Base-by-base conservation (phyloP, 768 basidiomycete species). In the Scleroderma citrinum region DNA sequence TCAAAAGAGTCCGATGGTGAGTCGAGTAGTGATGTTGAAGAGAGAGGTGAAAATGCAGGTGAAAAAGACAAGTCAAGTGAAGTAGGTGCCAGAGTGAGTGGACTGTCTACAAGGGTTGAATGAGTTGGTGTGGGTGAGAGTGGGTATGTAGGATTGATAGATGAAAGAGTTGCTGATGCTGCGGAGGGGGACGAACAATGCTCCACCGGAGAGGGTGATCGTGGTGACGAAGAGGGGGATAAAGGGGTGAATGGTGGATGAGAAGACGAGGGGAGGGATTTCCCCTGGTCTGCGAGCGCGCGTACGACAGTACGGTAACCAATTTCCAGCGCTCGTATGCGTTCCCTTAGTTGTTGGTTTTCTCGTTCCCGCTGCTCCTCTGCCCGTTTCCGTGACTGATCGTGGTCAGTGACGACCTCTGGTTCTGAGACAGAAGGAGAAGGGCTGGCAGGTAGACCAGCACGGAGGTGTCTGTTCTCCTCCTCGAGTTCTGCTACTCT, bases 281-380 rank as follows among this genome's bases (percentile, higher is more conserved):
- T 67, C 17, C 77, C 58, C 57, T 89, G 85, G 13, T 80, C 74
- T 44, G 82, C 74, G 48, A 91, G 73, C 8, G 85, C 85, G 56
- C 83, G 85, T 53, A 90, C 74, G 48, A 91, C 85, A 44, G 81
- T 82, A 53, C 87, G 85, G 81, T 88, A 91, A 21, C 87, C 87
- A 40, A 74, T 78, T 69, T 91, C 89, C 20, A 90, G 83, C 0
- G 82, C 83, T 58, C 77, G 78, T 63, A 90, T 83, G 38, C 88
- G 76, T 64, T 87, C 85, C 55, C 76, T 77, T 40, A 92, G 72
- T 59, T 88, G 83, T 55, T 78, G 72, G 50, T 91, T 92, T 71
- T 92, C 82, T 35, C 70, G 74, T 54, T 84, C 83, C 37, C 73
- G 70, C 31, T 59, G 64, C 17, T 75, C 73, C 40, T 67, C 67